Conservation (phyloP, 176 grass and related monocot genomes). For the Tillandsia leiboldiana region DNA sequence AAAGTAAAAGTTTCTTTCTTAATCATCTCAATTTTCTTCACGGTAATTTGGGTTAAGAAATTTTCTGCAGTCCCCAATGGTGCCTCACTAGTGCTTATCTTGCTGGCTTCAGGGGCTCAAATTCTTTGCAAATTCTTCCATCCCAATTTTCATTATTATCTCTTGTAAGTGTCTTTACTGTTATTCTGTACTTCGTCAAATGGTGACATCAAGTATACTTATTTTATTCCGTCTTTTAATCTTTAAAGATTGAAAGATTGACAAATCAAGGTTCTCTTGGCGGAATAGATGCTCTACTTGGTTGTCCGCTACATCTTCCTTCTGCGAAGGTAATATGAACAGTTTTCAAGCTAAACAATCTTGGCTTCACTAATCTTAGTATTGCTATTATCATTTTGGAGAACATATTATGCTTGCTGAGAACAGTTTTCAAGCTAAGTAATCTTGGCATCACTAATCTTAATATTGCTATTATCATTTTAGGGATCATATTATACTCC, state of each 20-base stretch:
- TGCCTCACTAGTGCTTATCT: slow-evolving; percentile 24
- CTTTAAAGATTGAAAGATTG: slow-evolving; percentile 55
- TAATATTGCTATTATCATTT: too few relatives aligned
- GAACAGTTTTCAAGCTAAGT: too few relatives aligned
- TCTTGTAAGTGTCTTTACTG: slow-evolving; percentile 45
- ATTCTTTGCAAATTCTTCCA: slow-evolving; percentile 50
- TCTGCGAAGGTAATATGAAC: slow-evolving; percentile 53
- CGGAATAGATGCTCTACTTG: slow-evolving; percentile 82
- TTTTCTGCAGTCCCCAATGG: not conserved
- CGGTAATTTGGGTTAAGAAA: slow-evolving; percentile 11
- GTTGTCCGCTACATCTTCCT: slow-evolving; percentile 87
- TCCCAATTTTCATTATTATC: slow-evolving; percentile 70
- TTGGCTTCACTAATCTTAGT: not conserved
- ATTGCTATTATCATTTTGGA: not conserved
- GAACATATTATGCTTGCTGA: not conserved
- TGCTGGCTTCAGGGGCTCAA: slow-evolving; percentile 43
- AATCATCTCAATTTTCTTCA: slow-evolving; percentile 20
- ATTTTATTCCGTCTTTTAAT: slow-evolving; percentile 16
- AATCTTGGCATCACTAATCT: too few relatives aligned
- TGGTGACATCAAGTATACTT: slow-evolving; percentile 15
- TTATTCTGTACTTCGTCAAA: slow-evolving; percentile 3
- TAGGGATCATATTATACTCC: too few relatives aligned
- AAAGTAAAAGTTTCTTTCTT: slow-evolving; percentile 40
- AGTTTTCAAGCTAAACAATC: not conserved
- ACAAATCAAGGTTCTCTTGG: slow-evolving; percentile 77